Conservation (phyloP, 805 yeast genomes). For the Monosporozyma servazzii region DNA sequence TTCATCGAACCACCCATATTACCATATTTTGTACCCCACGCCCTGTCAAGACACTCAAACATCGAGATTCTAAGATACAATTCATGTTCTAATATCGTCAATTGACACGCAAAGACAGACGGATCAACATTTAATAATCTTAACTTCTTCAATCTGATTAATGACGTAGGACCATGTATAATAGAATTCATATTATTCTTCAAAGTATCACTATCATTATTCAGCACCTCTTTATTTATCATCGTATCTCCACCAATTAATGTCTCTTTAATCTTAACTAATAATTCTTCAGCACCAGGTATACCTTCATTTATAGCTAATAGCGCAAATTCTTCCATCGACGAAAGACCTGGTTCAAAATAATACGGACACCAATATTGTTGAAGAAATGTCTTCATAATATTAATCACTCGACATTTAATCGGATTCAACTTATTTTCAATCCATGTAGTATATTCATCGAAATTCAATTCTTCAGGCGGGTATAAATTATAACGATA, state of each 20-base stretch:
- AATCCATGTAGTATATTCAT: conserved; percentile 72
- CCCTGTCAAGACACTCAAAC: conserved; percentile 66
- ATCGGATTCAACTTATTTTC: conserved; percentile 61
- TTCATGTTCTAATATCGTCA: conserved; percentile 69
- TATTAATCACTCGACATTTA: conserved; percentile 52
- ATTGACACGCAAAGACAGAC: conserved; percentile 70
- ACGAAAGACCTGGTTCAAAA: conserved; percentile 36
- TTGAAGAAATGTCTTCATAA: conserved; percentile 57
- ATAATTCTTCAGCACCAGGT: conserved; percentile 36
- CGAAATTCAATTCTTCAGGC: conserved; percentile 80
- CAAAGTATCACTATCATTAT: background rate
- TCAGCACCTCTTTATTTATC: conserved; percentile 45
- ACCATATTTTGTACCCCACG: conserved; percentile 67
- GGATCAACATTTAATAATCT: conserved; percentile 63
- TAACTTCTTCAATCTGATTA: conserved; percentile 26
- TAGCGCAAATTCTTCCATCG: conserved; percentile 35
- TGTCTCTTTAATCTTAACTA: conserved; percentile 32
- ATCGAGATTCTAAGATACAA: conserved; percentile 59
- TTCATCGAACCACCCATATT: conserved; percentile 41
- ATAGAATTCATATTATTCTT: background rate
- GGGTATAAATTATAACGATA: conserved; percentile 63
- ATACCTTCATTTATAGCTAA: conserved; percentile 34
- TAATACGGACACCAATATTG: conserved; percentile 63
- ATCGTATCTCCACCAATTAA: conserved; percentile 41
- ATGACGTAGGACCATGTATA: background rate